Conservation (phyloP, 2,329 filamentous ascomycete genomes). For the Basipetospora chlamydospora region DNA sequence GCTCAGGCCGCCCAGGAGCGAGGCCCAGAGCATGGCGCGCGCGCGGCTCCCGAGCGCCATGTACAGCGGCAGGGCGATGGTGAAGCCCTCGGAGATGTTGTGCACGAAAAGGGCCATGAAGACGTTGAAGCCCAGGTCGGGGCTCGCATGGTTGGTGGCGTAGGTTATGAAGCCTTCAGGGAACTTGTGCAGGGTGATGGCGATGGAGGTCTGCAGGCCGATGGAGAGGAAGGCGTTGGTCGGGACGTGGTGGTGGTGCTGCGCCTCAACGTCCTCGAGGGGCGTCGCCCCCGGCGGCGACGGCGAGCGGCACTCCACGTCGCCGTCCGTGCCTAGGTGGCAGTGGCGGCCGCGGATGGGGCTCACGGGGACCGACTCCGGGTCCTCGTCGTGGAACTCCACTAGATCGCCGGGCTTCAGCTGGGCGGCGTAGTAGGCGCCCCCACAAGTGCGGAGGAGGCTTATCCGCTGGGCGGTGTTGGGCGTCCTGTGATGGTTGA, state of each 20-base stretch:
- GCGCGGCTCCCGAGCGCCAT: constrained; percentile 70
- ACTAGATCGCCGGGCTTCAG: too few relatives aligned
- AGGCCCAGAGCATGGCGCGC: constrained; percentile 73
- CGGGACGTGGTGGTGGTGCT: constrained; percentile 88
- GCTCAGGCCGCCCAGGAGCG: constrained; percentile 68
- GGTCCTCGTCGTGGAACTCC: not conserved
- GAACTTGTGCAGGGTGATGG: constrained; percentile 91
- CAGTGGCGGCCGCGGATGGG: too few relatives aligned
- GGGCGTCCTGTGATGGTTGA: constrained; percentile 25
- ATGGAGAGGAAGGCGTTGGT: constrained; percentile 88
- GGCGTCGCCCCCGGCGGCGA: constrained; percentile 8
- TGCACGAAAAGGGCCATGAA: constrained; percentile 95
- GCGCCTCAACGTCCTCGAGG: constrained; percentile 25
- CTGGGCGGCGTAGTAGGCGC: not conserved
- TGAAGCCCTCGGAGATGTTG: constrained; percentile 95
- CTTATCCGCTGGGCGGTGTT: constrained; percentile 16
- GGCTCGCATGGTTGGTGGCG: constrained; percentile 92
- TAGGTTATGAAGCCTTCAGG: constrained; percentile 84
- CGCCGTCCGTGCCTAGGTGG: too few relatives aligned
- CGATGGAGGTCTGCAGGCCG: constrained; percentile 88
- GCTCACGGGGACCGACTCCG: too few relatives aligned
- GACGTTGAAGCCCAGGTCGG: constrained; percentile 72
- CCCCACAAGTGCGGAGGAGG: not conserved
- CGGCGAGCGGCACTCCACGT: too few relatives aligned
- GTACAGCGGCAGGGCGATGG: constrained; percentile 83